phyloP scores from a whole-genome alignment of 768 basidiomycete species.

The Xerocomellus amylosporus region DNA sequence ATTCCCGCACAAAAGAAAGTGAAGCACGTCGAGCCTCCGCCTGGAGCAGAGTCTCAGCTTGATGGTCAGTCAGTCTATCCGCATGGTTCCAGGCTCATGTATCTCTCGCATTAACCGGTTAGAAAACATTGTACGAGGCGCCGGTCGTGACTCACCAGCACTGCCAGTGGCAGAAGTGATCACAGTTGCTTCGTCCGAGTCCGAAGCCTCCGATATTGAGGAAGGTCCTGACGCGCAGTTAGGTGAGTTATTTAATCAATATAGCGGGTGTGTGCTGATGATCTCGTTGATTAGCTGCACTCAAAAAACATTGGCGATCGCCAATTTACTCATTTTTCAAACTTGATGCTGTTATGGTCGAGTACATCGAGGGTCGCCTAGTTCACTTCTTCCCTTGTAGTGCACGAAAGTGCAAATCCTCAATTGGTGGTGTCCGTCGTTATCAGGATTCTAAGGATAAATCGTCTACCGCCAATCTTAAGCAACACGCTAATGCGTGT shows the following conservation, averaged over 20 bases:
- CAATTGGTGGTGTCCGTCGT: not conserved
- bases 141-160: no score
- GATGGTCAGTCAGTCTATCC: no score
- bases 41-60: no score
- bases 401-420: not conserved
- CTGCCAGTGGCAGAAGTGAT: no score
- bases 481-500: constrained; percentile 1
- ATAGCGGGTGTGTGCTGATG: no score
- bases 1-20: no score
- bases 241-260: not conserved
- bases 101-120: no score
- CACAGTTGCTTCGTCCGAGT: not conserved
- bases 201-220: not conserved
- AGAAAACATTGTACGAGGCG: no score
- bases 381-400: not conserved
- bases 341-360: not conserved
- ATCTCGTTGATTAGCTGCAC: not conserved
- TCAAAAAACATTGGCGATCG: not conserved
- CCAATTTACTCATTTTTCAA: no score
- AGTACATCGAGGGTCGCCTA: not conserved
- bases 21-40: no score
- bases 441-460: constrained; percentile 1
- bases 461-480: not conserved
- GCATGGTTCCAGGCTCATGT: no score
- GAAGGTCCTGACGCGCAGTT: not conserved